Evolutionary conservation across 2,329 filamentous ascomycete species (phyloP), one percentile per base, ranked within the genome.

Genomic region (Aspergillus tamarii): DNA sequence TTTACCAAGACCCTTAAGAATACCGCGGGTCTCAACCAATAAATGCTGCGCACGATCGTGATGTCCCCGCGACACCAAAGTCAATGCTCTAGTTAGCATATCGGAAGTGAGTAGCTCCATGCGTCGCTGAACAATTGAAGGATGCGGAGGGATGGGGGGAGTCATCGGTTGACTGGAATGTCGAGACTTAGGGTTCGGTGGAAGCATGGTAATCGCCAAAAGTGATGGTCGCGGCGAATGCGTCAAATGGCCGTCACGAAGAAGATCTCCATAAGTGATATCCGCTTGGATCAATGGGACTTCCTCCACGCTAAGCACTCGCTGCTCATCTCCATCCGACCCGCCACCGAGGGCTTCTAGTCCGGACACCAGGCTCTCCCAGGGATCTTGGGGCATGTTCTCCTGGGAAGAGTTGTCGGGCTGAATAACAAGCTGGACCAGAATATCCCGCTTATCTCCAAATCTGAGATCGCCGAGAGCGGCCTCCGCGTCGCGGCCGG

Each of bases 21-120:
- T 99, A 60, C 92, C 96, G 43, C 94, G 87, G 4, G 95, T 99
- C 82, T 99, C 95, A 67, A 91, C 92, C 43, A 99, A 85, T 4
- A 99, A 87, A 61, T 96, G 96, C 70, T 96, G 91, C 0, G 94
- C 95, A 41, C 94, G 91, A 73, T 99, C 95, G 75, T 97, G 92
- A 79, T 98, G 94, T 39, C 92, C 93, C 43, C 93, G 88, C 64
- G 92, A 92, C 23, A 98, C 94, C 23, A 99, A 86, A 0, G 93
- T 97, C 65, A 99, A 82, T 16, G 95, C 94, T 63, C 95, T 87
- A 9, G 93, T 96, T 67, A 99, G 86, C 95, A 99, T 99, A 76
- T 99, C 95, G 1, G 94, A 98, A 2, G 95, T 98, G 59, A 99
- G 86, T 34, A 99, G 84, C 79, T 99, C 95, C 95, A 99, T 99